These are phyloP conservation scores for Blakeslea trispora DNA, from an alignment of 371 early-diverging fungal genomes.

Conservation along the genomic window DNA sequence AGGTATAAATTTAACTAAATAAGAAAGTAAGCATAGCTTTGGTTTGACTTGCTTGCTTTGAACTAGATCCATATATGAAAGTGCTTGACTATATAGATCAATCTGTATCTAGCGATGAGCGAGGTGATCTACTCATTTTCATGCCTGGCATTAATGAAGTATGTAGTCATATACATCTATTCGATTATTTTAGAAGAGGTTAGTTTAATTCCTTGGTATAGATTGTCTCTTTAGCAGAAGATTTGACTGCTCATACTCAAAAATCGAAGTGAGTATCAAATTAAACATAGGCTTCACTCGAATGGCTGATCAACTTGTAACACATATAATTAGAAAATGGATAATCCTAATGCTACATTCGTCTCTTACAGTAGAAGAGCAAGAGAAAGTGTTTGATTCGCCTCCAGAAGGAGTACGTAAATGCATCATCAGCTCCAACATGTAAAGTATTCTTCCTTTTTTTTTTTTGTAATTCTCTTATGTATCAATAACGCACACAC, in stretches of 20 bases:
- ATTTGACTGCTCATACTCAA: constrained; percentile 34
- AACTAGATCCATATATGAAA: constrained; percentile 56
- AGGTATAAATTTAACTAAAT: constrained; percentile 26
- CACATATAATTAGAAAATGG: constrained; percentile 49
- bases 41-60: too few species aligned
- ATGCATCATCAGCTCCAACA: constrained; percentile 69
- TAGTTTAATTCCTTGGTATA: neutral
- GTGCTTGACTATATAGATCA: constrained; percentile 69
- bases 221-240: constrained; percentile 58
- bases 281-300: too few species aligned
- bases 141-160: constrained; percentile 71
- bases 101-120: constrained; percentile 54
- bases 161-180: too few species aligned
- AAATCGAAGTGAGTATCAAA: constrained; percentile 30
- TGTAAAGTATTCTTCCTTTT: constrained; percentile 42
- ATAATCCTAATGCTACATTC: constrained; percentile 58
- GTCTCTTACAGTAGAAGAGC: constrained; percentile 51
- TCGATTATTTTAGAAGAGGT: neutral
- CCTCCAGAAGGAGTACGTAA: constrained; percentile 55
- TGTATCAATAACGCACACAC: neutral
- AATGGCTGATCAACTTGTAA: neutral
- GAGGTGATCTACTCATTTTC: constrained; percentile 72
- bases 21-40: too few species aligned
- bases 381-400: constrained; percentile 56
- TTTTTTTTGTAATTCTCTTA: neutral